Evolutionary conservation across 1,139 yeast genomes (phyloP).

Genomic region (Kazachstania sp.): DNA sequence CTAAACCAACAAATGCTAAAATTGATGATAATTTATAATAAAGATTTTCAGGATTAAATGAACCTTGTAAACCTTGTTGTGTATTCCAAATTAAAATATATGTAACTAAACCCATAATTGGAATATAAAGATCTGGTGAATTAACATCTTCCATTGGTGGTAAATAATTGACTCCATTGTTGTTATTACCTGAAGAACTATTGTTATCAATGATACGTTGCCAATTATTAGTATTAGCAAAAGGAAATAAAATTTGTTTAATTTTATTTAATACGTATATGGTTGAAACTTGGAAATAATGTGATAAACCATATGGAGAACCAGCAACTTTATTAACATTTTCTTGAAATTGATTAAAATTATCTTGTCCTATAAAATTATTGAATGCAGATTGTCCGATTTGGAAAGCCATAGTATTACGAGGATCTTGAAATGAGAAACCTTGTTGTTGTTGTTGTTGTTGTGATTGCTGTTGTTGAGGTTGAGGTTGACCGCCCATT

Average conservation of each 20-base stretch:
- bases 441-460: slow-evolving; percentile 7
- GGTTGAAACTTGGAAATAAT: slow-evolving; percentile 89
- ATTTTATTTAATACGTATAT: slow-evolving; percentile 73
- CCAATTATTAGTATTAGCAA: slow-evolving; percentile 69
- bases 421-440: slow-evolving; percentile 56
- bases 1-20: slow-evolving; percentile 71
- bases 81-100: slow-evolving; percentile 80
- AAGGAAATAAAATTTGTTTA: slow-evolving; percentile 72
- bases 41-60: slow-evolving; percentile 86
- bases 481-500: slow-evolving; percentile 3
- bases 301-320: slow-evolving; percentile 29
- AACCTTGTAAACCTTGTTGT: slow-evolving; percentile 79
- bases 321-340: slow-evolving; percentile 27
- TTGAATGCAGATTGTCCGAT: slow-evolving; percentile 79
- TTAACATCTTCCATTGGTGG: slow-evolving; percentile 53
- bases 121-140: slow-evolving; percentile 95
- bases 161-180: slow-evolving; percentile 11
- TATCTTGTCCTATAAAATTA: slow-evolving; percentile 28
- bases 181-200: slow-evolving; percentile 16
- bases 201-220: slow-evolving; percentile 43
- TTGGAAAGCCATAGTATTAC: slow-evolving; percentile 79
- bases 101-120: slow-evolving; percentile 86
- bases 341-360: slow-evolving; percentile 28
- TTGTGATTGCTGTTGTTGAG: slow-evolving; percentile 1
- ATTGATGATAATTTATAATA: slow-evolving; percentile 90